These are phyloP conservation scores for Zygotorulaspora chibaensis DNA, from an alignment of 805 yeast species.

Conservation along the genomic window DNA sequence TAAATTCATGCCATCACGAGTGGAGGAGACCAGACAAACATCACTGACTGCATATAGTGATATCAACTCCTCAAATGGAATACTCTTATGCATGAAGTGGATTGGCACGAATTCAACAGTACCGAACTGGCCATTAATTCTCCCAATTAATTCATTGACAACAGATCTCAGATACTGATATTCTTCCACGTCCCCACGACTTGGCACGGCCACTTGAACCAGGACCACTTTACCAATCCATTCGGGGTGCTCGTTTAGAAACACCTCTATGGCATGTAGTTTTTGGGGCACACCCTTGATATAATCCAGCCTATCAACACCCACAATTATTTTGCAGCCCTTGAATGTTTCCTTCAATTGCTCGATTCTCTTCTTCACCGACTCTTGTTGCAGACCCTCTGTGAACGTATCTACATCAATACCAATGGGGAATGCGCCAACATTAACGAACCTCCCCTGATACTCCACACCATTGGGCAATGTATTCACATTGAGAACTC, in stretches of 20 bases:
- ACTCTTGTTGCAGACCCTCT: constrained; percentile 62
- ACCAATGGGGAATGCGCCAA: constrained; percentile 99
- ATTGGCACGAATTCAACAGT: constrained; percentile 97
- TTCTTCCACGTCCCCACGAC: constrained; percentile 97
- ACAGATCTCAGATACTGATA: constrained; percentile 90
- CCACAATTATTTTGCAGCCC: constrained; percentile 83
- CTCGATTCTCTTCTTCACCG: constrained; percentile 62
- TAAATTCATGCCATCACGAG: constrained; percentile 98
- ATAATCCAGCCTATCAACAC: constrained; percentile 94
- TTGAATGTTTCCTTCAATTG: constrained; percentile 62
- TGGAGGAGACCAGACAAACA: constrained; percentile 87
- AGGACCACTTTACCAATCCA: constrained; percentile 97
- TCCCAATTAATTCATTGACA: constrained; percentile 92
- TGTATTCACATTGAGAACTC: constrained; percentile 76
- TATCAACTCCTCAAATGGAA: constrained; percentile 87
- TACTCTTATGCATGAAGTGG: constrained; percentile 90
- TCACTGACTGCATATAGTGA: constrained; percentile 82
- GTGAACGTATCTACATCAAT: constrained; percentile 90
- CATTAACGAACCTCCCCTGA: constrained; percentile 68
- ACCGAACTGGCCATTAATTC: constrained; percentile 94
- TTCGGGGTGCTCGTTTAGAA: constrained; percentile 88
- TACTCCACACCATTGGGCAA: constrained; percentile 87
- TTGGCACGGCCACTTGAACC: constrained; percentile 96
- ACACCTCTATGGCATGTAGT: constrained; percentile 91
- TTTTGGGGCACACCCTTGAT: constrained; percentile 98